Base-by-base conservation (phyloP, 2,329 filamentous ascomycete genomes). In the Alternaria sp. region DNA sequence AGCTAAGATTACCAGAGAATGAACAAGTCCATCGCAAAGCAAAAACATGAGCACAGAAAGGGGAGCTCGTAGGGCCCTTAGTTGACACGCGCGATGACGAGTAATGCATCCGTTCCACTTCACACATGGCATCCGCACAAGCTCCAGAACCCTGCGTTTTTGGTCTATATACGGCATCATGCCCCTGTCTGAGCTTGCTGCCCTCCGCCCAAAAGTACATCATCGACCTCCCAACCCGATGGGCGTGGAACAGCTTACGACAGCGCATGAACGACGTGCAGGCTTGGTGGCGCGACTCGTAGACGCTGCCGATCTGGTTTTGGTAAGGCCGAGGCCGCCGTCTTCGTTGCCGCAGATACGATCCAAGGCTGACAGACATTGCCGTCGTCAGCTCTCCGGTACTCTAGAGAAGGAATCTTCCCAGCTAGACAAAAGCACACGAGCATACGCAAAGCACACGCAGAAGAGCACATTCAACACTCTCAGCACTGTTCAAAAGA, bases 71-170 rank as follows among this genome's bases (percentile, higher is more conserved):
- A 66, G 59, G 63, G 57, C 47, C 49, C 46, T 61, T 67, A 65
- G 64, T 63, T 58, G 49, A 52, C 43, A 58, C 62, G 57, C 66
- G 59, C 62, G 54, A 71, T 69, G 69, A 67, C 69, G 69, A 71
- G 65, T 69, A 71, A 65, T 67, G 63, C 65, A 56, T 57, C 59
- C 57, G 63, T 67, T 65, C 61, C 60, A 58, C 56, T 32, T 61
- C 64, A 61, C 60, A 61, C 68, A 70, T 69, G 68, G 68, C 64
- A 64, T 59, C 67, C 67, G 57, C 65, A 56, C 23, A 45, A 70
- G 65, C 65, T 65, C 68, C 61, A 68, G 66, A 62, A 55, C 64
- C 58, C 61, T 64, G 64, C 56, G 61, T 64, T 60, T 61, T 62
- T 58, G 57, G 61, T 28, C 68, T 60, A 63, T 64, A 61, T 60